Evolutionary conservation across 75 land plant genomes (phyloP), one percentile per base, ranked within the genome.

Genomic region (Cunninghamia lanceolata): DNA sequence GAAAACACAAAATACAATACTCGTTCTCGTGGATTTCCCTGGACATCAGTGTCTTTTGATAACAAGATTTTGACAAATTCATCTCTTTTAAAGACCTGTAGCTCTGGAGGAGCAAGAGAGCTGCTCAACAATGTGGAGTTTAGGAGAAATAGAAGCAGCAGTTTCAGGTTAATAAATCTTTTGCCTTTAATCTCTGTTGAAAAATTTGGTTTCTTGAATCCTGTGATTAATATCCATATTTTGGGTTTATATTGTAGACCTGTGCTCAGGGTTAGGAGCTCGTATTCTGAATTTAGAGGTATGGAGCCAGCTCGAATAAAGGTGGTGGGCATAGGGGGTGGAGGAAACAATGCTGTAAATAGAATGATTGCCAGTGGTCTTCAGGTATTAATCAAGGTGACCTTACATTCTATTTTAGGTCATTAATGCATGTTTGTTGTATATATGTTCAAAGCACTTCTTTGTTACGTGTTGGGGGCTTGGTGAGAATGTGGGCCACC

Each of bases 261-360:
- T 7, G n/a, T 63, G 5, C 45, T 45, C 43, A 80, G 32, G 46
- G 46, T 25, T 28, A 80, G 32, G 46, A 43, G 46, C 4, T 80
- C 82, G 34, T 80, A 80, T 80, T 45, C 82, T 28, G 43, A 42
- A 9, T 80, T 80, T n/a, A 45, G 82, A n/a, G 89, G 91, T 13
- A 88, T 92, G 93, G 96, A 95, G 46, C 63, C 93, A 28, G 99
- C 99, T 36, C 91, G 91, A 85, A 97, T 97, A 77, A 97, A 97
- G 90, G 99, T 97, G 19, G 93, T 97, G 25, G 99, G 99, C 9
- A 96, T 97, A 34, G 99, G 99, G 13, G 99, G 99, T 19, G 98
- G 99, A 25, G 99, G 99, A 36, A 96, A 95, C 92, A 97, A 97
- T 93, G 99, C 99, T 36, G 94, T 97, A 83, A 97, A 97, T 86